These are phyloP conservation scores for Trypanosoma vivax DNA, from an alignment of 208 protist genomes.

Conservation along the genomic window DNA sequence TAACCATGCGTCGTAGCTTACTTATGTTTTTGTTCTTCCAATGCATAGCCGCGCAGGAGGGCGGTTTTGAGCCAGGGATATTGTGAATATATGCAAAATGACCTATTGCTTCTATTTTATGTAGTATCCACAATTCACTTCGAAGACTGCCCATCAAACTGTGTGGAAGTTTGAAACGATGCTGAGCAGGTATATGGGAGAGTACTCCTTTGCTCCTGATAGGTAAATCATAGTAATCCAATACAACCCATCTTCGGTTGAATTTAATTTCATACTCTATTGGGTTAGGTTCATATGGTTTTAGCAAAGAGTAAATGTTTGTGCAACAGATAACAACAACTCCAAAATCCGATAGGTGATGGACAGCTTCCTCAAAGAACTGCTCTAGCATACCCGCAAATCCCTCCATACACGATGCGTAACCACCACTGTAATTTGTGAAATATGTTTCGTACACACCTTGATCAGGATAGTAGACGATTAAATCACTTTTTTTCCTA, in stretches of 20 bases:
- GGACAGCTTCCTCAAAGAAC: constrained; percentile 71
- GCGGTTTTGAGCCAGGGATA: constrained; percentile 76
- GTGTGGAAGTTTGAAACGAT: constrained; percentile 11
- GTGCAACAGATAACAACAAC: constrained; percentile 77
- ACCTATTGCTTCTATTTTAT: constrained; percentile 62
- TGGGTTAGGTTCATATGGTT: constrained; percentile 56
- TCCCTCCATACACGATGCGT: constrained; percentile 49
- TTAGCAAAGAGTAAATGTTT: constrained; percentile 67
- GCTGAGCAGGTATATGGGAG: constrained; percentile 12
- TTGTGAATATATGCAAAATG: constrained; percentile 81
- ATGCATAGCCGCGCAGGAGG: constrained; percentile 24
- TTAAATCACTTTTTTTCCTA: constrained; percentile 52
- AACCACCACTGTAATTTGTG: constrained; percentile 26
- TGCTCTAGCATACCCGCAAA: constrained; percentile 61
- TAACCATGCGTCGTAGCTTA: constrained; percentile 14
- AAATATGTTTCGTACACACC: constrained; percentile 35
- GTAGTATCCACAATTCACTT: constrained; percentile 80
- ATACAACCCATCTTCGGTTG: constrained; percentile 78
- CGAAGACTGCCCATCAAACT: constrained; percentile 49
- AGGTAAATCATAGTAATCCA: constrained; percentile 87
- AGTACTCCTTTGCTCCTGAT: constrained; percentile 31
- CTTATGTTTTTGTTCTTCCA: constrained; percentile 28
- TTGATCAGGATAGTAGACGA: constrained; percentile 77
- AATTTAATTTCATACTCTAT: constrained; percentile 88
- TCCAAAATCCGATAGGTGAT: constrained; percentile 62